phyloP scores from a whole-genome alignment of 1,139 yeast species.

The Candida sp. region DNA sequence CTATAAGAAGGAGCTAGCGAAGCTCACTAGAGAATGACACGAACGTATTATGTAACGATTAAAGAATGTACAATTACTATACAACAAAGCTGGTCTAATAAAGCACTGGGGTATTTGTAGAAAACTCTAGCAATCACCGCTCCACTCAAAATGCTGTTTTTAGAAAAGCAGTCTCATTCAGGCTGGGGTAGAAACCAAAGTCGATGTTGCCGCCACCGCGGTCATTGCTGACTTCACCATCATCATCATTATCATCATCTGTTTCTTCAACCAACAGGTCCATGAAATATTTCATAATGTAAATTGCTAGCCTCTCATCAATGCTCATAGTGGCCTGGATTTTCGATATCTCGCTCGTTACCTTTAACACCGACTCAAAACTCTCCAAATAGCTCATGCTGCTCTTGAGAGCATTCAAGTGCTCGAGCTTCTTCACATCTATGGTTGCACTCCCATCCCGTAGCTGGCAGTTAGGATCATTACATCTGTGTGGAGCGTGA shows the following conservation, averaged over 20 bases:
- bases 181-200: no score
- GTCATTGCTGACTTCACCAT: neutral
- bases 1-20: neutral
- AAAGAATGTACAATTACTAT: no score
- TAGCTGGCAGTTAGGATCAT: neutral
- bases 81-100: no score
- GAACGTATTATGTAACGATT: no score
- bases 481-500: neutral
- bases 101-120: no score
- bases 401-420: neutral
- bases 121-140: no score
- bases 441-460: neutral
- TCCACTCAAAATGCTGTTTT: no score
- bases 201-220: no score
- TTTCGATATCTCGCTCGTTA: neutral
- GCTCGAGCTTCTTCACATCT: neutral
- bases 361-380: neutral
- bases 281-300: neutral
- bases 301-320: neutral
- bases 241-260: neutral
- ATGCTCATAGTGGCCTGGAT: neutral
- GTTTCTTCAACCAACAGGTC: neutral
- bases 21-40: neutral
- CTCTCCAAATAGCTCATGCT: neutral
- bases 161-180: no score